Conservation (phyloP, 2,329 filamentous ascomycete genomes). For the Sporothrix luriei region DNA sequence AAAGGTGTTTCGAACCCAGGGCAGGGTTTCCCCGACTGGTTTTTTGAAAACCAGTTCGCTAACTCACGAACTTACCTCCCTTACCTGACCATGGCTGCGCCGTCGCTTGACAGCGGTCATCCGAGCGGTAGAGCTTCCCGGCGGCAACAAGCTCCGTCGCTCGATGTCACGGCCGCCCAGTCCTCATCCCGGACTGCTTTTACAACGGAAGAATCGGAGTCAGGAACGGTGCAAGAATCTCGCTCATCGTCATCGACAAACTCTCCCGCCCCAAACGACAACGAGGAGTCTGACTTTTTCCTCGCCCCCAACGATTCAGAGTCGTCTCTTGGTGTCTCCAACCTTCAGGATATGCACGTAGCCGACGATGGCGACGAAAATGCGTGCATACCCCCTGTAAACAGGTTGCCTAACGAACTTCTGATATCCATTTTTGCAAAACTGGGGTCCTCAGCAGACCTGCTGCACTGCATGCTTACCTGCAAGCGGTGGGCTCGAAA, state of each 20-base stretch:
- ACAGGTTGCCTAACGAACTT: slow-evolving; percentile 87
- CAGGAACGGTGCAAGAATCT: slow-evolving; percentile 51
- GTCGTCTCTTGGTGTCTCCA: slow-evolving; percentile 82
- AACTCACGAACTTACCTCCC: not conserved
- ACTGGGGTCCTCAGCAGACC: slow-evolving; percentile 72
- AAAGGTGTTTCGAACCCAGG: not conserved
- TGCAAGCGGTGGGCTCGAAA: slow-evolving; percentile 92
- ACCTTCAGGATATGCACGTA: slow-evolving; percentile 72
- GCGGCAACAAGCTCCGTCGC: slow-evolving; percentile 35
- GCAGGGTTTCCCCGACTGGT: no score
- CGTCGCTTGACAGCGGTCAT: not conserved
- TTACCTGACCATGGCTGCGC: slow-evolving; percentile 30
- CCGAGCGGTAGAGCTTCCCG: slow-evolving; percentile 16
- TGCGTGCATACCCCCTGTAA: slow-evolving; percentile 73
- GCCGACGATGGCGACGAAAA: slow-evolving; percentile 53
- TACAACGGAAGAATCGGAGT: slow-evolving; percentile 41
- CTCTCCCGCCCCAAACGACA: slow-evolving; percentile 73
- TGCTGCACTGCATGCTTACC: slow-evolving; percentile 89
- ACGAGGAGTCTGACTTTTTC: slow-evolving; percentile 94
- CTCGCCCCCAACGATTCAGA: slow-evolving; percentile 87
- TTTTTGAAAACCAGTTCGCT: not conserved
- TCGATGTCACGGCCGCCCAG: slow-evolving; percentile 37
- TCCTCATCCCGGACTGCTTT: slow-evolving; percentile 36
- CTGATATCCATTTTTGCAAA: slow-evolving; percentile 91
- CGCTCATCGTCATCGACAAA: slow-evolving; percentile 69